Base-by-base conservation (phyloP, 2,329 filamentous ascomycete species). In the Ceratocystis destructans region DNA sequence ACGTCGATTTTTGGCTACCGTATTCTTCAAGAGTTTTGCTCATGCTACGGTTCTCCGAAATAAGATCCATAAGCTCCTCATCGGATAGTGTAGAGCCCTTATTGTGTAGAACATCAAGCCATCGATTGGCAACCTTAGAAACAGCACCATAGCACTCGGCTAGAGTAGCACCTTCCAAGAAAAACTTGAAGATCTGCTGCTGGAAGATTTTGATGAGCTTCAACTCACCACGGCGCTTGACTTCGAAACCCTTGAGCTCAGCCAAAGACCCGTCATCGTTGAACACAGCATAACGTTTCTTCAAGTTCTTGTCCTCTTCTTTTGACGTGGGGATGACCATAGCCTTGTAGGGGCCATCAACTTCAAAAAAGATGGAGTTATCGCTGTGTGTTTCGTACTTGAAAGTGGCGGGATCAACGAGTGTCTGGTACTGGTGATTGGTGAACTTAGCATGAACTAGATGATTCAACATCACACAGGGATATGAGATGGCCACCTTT, bases 151-250 rank as follows among this genome's bases (percentile, higher is more conserved):
- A 99, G 20, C 91, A 96, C 74, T 97, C 92, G 2, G 86, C 80
- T 59, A 99, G 80, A 0, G 91, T 96, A 3, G 84, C 83, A 5
- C 94, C 94, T 73, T 99, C 93, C 5, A 99, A 79, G 78, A 99
- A 99, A 77, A 99, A 97, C 74, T 96, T 96, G 86, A 99, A 99
- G 70, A 99, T 96, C 73, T 99, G 94, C 68, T 94, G 90, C 75
- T 99, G 94, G 75, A 99, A 99, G 73, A 97, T 99, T 77, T 99
- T 99, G 83, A 99, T 99, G 71, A 99, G 86, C 78, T 99, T 99
- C 71, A 99, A 79, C 77, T 99, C 94, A 80, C 94, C 94, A 83
- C 94, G 84, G 74, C 94, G 87, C 79, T 99, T 99, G 70, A 99
- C 87, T 73, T 99, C 94, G 73, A 99, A 99, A 5, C 94, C 94